Evolutionary conservation across 495 filamentous ascomycete genomes (phyloP).

Genomic region (Penicillium canescens): DNA sequence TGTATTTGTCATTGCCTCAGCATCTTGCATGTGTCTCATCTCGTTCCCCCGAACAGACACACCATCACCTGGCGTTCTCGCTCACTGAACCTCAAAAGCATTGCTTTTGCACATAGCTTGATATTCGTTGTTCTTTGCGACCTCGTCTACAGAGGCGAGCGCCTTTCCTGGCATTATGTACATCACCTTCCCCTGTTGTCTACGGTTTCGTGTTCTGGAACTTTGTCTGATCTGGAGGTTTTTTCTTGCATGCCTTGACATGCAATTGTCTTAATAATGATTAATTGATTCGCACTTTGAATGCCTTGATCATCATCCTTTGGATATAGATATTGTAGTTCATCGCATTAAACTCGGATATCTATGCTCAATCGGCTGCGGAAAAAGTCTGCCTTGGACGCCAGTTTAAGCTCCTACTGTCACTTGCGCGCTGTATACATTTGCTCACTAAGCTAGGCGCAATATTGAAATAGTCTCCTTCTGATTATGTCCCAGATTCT

Average conservation of each 20-base stretch:
- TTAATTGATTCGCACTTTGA: slow-evolving; percentile 11
- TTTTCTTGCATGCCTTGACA: slow-evolving; percentile 11
- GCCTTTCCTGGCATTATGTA: slow-evolving; percentile 30
- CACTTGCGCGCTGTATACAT: too few species aligned
- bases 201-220: slow-evolving; percentile 7
- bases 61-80: slow-evolving; percentile 17
- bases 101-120: slow-evolving; percentile 29
- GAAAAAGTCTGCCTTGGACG: too few species aligned
- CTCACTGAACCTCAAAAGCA: slow-evolving; percentile 20
- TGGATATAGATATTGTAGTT: neutral
- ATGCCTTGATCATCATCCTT: neutral
- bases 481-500: too few species aligned
- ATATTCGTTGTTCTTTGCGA: slow-evolving; percentile 22
- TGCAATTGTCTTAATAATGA: slow-evolving; percentile 27
- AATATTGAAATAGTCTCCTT: too few species aligned
- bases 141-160: slow-evolving; percentile 22
- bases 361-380: too few species aligned
- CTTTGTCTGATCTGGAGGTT: slow-evolving; percentile 8
- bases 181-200: slow-evolving; percentile 20
- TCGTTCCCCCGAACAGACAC: slow-evolving; percentile 10
- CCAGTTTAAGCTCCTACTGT: too few species aligned
- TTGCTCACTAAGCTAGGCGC: too few species aligned
- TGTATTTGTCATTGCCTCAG: slow-evolving; percentile 19
- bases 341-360: neutral
- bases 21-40: slow-evolving; percentile 28